Evolutionary conservation across 805 yeast species (phyloP).

Genomic region (Wickerhamomyces pijperi): DNA sequence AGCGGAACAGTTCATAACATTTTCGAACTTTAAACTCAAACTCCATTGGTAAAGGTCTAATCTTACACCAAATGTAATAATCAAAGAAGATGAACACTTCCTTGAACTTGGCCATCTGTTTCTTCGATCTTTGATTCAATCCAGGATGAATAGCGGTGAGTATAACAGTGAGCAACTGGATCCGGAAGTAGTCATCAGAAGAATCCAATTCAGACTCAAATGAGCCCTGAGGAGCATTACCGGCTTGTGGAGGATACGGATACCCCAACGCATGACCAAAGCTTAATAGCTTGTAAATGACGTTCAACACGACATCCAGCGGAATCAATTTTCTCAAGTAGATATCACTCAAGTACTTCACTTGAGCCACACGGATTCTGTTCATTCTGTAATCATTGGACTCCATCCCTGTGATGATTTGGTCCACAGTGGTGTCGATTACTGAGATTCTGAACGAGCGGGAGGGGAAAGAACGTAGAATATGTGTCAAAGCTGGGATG

Average conservation of each 20-base stretch:
- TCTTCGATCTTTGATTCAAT: neutral
- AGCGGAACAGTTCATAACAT: conserved; percentile 26
- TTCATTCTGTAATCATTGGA: conserved; percentile 45
- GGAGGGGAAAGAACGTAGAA: conserved; percentile 30
- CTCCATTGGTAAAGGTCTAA: conserved; percentile 53
- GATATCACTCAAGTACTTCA: conserved; percentile 49
- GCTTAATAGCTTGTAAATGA: conserved; percentile 45
- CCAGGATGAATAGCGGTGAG: conserved; percentile 21
- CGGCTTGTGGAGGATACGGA: conserved; percentile 32
- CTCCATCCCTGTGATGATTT: conserved; percentile 57
- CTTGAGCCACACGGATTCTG: conserved; percentile 50
- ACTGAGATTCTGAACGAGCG: conserved; percentile 29
- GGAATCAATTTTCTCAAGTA: conserved; percentile 36
- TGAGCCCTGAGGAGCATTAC: too few species aligned
- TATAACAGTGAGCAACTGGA: conserved; percentile 40
- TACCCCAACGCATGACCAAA: conserved; percentile 54
- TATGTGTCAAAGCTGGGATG: conserved; percentile 35
- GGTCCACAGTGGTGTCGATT: conserved; percentile 56
- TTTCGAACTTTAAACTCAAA: conserved; percentile 40
- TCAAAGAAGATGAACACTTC: conserved; percentile 52
- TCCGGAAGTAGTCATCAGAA: conserved; percentile 61
- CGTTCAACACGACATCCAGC: conserved; percentile 33
- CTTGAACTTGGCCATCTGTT: conserved; percentile 19
- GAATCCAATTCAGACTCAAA: conserved; percentile 36
- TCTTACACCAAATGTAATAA: conserved; percentile 55